Conservation (phyloP, 2,329 filamentous ascomycete species). For the Colletotrichum navitas region DNA sequence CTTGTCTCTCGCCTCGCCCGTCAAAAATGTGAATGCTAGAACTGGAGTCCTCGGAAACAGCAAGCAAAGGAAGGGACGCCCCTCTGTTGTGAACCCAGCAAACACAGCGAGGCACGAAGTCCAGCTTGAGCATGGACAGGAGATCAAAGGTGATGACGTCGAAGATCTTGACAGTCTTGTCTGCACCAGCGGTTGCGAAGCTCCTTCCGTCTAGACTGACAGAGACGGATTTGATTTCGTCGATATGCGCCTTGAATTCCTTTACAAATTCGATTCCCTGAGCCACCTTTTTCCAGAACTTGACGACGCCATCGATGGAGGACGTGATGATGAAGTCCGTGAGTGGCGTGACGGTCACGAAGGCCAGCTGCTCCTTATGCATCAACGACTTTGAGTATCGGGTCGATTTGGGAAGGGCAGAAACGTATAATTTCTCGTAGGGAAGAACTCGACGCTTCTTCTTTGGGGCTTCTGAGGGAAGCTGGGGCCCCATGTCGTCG, state of each 20-base stretch:
- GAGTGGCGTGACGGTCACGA: constrained; percentile 86
- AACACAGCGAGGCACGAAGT: constrained; percentile 80
- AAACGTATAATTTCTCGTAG: constrained; percentile 95
- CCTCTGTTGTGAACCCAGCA: constrained; percentile 94
- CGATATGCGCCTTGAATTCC: constrained; percentile 91
- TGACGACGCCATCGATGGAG: constrained; percentile 94
- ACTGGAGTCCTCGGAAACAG: constrained; percentile 81
- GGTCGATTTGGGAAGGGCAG: constrained; percentile 82
- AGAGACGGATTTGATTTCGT: constrained; percentile 85
- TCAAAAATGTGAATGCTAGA: constrained; percentile 87
- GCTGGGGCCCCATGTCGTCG: constrained; percentile 93
- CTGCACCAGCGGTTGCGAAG: constrained; percentile 88
- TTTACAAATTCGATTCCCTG: constrained; percentile 97
- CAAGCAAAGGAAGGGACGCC: constrained; percentile 87
- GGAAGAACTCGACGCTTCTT: constrained; percentile 92
- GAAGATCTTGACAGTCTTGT: constrained; percentile 85
- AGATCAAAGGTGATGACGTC: constrained; percentile 90
- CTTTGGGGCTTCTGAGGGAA: constrained; percentile 81
- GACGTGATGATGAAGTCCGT: constrained; percentile 97
- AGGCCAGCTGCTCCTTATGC: constrained; percentile 96
- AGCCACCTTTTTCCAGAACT: constrained; percentile 98
- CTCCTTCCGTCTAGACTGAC: constrained; percentile 91
- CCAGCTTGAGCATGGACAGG: constrained; percentile 83
- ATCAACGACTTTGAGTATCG: constrained; percentile 97
- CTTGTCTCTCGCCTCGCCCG: constrained; percentile 83